These are phyloP conservation scores for Ormosia semicastrata DNA, from an alignment of 306 rosid genomes.

Conservation along the genomic window DNA sequence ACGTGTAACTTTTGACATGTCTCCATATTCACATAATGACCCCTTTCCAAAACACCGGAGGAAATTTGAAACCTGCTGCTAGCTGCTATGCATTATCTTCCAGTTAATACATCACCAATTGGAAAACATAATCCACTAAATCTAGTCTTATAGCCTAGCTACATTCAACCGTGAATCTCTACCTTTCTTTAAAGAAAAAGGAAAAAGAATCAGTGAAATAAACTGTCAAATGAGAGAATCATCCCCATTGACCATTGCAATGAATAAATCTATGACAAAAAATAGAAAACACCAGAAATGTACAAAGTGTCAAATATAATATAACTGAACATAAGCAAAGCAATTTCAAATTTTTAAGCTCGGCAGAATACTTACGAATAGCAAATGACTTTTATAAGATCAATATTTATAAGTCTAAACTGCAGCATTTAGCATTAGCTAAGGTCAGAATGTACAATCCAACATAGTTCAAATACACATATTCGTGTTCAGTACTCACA, in stretches of 20 bases:
- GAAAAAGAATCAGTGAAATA: neutral
- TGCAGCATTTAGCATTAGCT: neutral
- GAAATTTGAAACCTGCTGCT: neutral
- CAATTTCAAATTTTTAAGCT: neutral
- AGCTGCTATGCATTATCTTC: neutral
- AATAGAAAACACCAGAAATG: neutral
- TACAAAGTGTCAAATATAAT: neutral
- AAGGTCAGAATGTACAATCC: neutral
- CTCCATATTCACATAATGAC: constrained; percentile 7
- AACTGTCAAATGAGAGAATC: neutral
- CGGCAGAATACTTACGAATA: neutral
- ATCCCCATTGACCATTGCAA: neutral
- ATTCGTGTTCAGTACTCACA: neutral
- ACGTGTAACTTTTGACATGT: neutral
- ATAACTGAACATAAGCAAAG: neutral
- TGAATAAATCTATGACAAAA: neutral
- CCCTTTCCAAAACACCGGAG: neutral
- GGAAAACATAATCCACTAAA: neutral
- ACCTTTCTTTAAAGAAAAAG: neutral
- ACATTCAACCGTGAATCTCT: neutral
- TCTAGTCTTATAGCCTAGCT: neutral
- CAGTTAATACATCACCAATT: neutral
- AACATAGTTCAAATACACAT: neutral
- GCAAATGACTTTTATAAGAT: neutral
- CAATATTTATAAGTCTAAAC: neutral